These are phyloP conservation scores for Myriosclerotinia curreyana DNA, from an alignment of 2,329 filamentous ascomycete genomes.

Conservation along the genomic window DNA sequence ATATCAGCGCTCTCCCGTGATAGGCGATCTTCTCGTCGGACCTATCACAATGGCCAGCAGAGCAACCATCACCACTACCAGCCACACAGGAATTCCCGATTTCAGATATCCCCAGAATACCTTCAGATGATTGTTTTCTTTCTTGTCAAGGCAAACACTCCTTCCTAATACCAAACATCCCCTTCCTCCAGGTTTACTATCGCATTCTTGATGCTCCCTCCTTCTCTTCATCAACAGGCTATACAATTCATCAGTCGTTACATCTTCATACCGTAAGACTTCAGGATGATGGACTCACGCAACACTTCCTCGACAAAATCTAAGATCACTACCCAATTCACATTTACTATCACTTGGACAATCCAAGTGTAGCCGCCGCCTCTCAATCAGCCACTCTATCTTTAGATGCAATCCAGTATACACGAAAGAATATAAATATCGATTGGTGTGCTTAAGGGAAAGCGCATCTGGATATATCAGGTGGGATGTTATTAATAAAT, in stretches of 20 bases:
- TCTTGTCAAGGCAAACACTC: conserved; percentile 1
- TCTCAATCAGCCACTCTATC: conserved; percentile 65
- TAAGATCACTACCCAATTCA: conserved; percentile 56
- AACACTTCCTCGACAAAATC: conserved; percentile 59
- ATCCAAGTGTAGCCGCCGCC: conserved; percentile 60
- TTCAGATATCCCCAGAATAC: background rate
- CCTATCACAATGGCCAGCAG: conserved; percentile 9
- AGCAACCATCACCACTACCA: conserved; percentile 1
- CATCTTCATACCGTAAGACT: background rate
- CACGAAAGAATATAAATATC: conserved; percentile 61
- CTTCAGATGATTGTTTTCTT: background rate
- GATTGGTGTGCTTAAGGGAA: conserved; percentile 64
- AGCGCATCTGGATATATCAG: conserved; percentile 70
- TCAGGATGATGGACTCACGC: conserved; percentile 44
- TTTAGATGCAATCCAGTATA: conserved; percentile 64
- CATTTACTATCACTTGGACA: conserved; percentile 59
- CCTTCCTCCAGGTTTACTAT: conserved; percentile 38
- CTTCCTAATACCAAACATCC: conserved; percentile 37
- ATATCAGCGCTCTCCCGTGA: background rate
- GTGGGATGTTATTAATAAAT: conserved; percentile 56
- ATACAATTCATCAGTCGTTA: background rate
- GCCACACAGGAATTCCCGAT: background rate
- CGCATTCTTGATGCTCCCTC: conserved; percentile 59
- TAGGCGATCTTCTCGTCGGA: conserved; percentile 3
- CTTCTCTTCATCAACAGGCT: conserved; percentile 58